Evolutionary conservation across 108 stramenopile genomes (phyloP), one percentile per base, ranked within the genome.

Genomic region (Cylindrotheca fusiformis): DNA sequence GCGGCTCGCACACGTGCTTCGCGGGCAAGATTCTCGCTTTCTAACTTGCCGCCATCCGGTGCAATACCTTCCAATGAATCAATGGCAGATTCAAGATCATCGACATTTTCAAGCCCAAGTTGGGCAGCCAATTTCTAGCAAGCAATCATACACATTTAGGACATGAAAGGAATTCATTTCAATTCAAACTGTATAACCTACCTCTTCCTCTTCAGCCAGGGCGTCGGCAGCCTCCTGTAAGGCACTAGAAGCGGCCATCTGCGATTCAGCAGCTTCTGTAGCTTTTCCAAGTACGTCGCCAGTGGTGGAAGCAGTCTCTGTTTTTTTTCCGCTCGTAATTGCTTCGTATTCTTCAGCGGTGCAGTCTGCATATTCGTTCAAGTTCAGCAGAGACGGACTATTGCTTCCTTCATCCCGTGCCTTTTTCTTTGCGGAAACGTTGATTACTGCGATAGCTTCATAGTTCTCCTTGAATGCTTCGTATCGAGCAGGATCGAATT

Each of bases 1-100:
- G 85, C 88, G 20, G 88, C 75, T 55, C 91, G 80, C 21, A 90
- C 80, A n/a, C 86, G 77, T 12, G 86, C 91, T 70, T 93, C 91
- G 17, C 91, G 87, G 22, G 83, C 66, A 8, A 93, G 57, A 63
- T 89, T 84, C 5, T 81, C 77, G n/a, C 69, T 69, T 26, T 82
- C 83, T 29, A 82, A 21, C 22, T 69, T 72, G 30, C 74, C 85
- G 22, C 88, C 91, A 50, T 93, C 91, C 8, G 72, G 52, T 30
- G 72, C 86, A 58, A 88, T 83, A 10, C 88, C 91, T 46, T 87
- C 83, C 65, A 90, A 60, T 17, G 78, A 71, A 72, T 93, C 91
- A 32, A 90, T 60, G 4, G 88, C 91, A 3, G 52, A 67, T 56
- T 93, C 91, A 48, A 93, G 75, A 60, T 93, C 88, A 56, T 90